Base-by-base conservation (phyloP, 495 filamentous ascomycete species). In the Penicillium chermesinum region DNA sequence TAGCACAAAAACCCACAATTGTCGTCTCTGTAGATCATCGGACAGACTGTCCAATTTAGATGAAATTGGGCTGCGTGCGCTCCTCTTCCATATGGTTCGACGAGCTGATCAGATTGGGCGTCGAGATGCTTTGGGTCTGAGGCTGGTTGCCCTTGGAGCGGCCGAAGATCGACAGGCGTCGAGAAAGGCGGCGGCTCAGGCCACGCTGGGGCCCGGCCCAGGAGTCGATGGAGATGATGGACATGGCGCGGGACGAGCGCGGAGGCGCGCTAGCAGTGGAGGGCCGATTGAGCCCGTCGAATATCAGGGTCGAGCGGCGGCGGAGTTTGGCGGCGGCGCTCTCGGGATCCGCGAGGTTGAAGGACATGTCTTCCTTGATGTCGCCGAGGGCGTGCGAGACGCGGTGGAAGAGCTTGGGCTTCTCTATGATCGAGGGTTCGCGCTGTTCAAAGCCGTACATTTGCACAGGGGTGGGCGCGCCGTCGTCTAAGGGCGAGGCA, bases 341-440 rank as follows among this genome's bases (percentile, higher is more conserved):
- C 18, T 53, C 55, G 7, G 60, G 38, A 42, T 70, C 59, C 7
- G 19, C 44, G 3, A 66, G 38, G 32, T 68, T 53, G 16, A 64
- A 50, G 2, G 62, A 52, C 19, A 67, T 57, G 39, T 73, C 67
- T 47, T 72, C 69, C 16, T 65, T 66, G 58, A 71, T 71, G 39
- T 71, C 66, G 49, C 60, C 69, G 20, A 72, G 63, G 34, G 63
- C 67, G 48, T 69, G 62, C 15, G 69, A 72, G 48, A 72, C 58
- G 17, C 69, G 65, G 46, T 50, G 59, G 39, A 71, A 41, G n/a
- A 67, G 59, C 18, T 62, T 64, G 38, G 66, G 54, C 40, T 53
- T 58, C 40, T 67, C 54, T 38, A 49, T 47, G 50, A 71, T 62
- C 10, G 71, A 70, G 18, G 66, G 63, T 13, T 63, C 59, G 46